These are phyloP conservation scores for Didymosphaeria variabile DNA, from an alignment of 2,329 filamentous ascomycete species.

Conservation along the genomic window DNA sequence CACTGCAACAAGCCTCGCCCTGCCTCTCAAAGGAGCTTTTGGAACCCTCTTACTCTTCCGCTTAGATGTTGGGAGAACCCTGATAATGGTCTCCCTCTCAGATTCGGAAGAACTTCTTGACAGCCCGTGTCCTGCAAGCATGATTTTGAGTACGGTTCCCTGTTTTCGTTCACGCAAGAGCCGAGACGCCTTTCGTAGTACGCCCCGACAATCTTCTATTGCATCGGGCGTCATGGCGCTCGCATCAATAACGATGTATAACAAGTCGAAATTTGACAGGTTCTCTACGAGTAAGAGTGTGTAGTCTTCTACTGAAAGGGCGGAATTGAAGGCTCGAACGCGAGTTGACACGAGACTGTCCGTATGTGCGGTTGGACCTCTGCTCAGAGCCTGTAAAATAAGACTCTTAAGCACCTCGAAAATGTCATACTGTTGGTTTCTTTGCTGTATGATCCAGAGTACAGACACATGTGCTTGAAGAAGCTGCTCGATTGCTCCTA, in stretches of 20 bases:
- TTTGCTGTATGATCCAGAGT: slow-evolving; percentile 20
- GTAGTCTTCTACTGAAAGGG: slow-evolving; percentile 18
- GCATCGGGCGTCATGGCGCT: background rate
- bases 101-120: background rate
- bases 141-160: slow-evolving; percentile 1
- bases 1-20: background rate
- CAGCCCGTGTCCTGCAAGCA: background rate
- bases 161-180: background rate
- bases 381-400: slow-evolving; percentile 14
- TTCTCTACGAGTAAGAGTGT: slow-evolving; percentile 14
- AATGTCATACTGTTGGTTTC: slow-evolving; percentile 9
- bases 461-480: slow-evolving; percentile 11
- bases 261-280: background rate
- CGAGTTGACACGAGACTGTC: slow-evolving; percentile 14
- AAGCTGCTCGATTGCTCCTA: slow-evolving; percentile 22
- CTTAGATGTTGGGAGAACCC: slow-evolving; percentile 8
- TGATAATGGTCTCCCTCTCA: background rate
- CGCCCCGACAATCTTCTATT: background rate
- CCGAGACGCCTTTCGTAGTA: background rate
- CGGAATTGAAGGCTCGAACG: slow-evolving; percentile 16
- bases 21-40: slow-evolving; percentile 3
- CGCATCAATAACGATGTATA: slow-evolving; percentile 5
- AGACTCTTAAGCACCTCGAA: slow-evolving; percentile 20
- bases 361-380: slow-evolving; percentile 1
- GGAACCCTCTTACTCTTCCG: slow-evolving; percentile 6